phyloP scores from a whole-genome alignment of 257 asterid genomes.

The Nicotiana attenuata region DNA sequence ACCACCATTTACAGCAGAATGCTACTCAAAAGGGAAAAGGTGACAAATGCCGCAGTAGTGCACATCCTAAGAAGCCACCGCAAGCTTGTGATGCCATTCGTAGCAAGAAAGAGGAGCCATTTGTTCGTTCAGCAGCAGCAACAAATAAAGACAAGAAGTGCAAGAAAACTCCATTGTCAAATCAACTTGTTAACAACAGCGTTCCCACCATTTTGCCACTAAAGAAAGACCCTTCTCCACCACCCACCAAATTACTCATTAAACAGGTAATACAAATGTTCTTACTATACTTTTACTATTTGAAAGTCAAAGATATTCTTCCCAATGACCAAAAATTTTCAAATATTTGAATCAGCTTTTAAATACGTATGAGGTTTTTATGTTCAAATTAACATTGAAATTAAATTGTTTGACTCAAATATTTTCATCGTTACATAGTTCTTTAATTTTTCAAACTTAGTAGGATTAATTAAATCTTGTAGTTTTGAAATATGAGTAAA shows the following conservation, averaged over 20 bases:
- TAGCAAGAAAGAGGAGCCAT: constrained; percentile 51
- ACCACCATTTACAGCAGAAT: neutral
- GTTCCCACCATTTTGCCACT: constrained; percentile 55
- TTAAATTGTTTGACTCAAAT: too few species aligned
- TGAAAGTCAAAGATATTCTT: too few species aligned
- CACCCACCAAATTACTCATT: constrained; percentile 46
- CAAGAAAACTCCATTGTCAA: constrained; percentile 54
- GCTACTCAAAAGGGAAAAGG: constrained; percentile 16
- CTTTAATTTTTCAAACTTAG: neutral
- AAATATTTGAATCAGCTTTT: too few species aligned
- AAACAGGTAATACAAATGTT: constrained; percentile 46
- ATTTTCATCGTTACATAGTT: too few species aligned
- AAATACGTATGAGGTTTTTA: too few species aligned
- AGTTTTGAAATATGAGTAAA: neutral
- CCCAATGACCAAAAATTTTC: too few species aligned
- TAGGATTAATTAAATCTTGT: neutral
- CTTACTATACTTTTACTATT: neutral
- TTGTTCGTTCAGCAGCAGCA: constrained; percentile 33
- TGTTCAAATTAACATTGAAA: too few species aligned
- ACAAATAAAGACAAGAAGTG: constrained; percentile 36
- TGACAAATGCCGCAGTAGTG: constrained; percentile 15
- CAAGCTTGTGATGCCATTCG: constrained; percentile 28
- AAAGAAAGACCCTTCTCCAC: constrained; percentile 58
- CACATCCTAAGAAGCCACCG: constrained; percentile 21
- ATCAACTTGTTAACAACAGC: constrained; percentile 28